Conservation (phyloP, 192 early-diverging fungal species). For the Entomortierella lignicola region DNA sequence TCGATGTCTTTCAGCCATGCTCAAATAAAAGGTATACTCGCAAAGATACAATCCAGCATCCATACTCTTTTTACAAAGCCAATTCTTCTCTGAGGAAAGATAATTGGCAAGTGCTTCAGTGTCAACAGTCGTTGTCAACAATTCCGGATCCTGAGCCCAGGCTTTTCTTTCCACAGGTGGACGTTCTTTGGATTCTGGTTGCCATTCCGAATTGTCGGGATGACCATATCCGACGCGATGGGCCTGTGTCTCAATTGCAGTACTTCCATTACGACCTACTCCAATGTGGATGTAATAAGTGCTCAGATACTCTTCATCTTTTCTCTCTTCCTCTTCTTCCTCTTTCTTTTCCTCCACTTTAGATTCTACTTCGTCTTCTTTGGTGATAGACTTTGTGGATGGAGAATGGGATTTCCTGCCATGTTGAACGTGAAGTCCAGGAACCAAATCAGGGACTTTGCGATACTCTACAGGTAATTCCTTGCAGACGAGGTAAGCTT, state of each 20-base stretch:
- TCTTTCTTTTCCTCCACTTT: background rate
- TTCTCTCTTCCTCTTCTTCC: background rate
- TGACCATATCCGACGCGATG: constrained; percentile 61
- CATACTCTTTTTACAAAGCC: constrained; percentile 49
- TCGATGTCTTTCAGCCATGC: constrained; percentile 52
- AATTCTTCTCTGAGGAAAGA: constrained; percentile 46
- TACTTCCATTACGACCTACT: constrained; percentile 54
- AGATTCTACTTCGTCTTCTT: too few species aligned
- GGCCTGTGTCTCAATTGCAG: constrained; percentile 60
- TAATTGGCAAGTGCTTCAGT: constrained; percentile 45
- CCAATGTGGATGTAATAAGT: constrained; percentile 68
- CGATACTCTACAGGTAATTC: constrained; percentile 70
- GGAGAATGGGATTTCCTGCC: background rate
- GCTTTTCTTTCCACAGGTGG: constrained; percentile 27
- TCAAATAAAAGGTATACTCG: constrained; percentile 69
- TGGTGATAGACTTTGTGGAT: too few species aligned
- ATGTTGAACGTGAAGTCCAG: constrained; percentile 49
- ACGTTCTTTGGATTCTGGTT: constrained; percentile 33
- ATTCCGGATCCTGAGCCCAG: constrained; percentile 32
- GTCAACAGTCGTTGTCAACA: constrained; percentile 56
- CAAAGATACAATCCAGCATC: constrained; percentile 70
- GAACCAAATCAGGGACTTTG: constrained; percentile 56
- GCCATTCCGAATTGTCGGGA: constrained; percentile 58
- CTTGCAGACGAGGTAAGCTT: constrained; percentile 36
- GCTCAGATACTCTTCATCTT: constrained; percentile 32